A percentile compares a stretch with the other conserved stretches of the same genome.
Evolutionary conservation across 2,329 filamentous ascomycete genomes (phyloP).

Genomic region (Fusarium dlaminii): DNA sequence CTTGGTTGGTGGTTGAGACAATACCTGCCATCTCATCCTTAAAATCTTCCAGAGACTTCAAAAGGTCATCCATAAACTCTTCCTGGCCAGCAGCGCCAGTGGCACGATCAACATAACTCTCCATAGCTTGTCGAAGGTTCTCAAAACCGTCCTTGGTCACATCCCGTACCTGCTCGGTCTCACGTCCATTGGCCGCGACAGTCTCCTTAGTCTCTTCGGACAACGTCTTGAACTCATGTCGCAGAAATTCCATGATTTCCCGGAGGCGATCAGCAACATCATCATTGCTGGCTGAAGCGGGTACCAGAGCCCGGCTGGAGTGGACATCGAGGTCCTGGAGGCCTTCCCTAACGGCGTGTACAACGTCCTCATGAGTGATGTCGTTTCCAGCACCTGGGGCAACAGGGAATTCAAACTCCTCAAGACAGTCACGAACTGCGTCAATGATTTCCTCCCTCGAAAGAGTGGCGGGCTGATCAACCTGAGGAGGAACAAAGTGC

Average conservation of each 20-base stretch:
- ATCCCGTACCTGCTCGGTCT: conserved; percentile 89
- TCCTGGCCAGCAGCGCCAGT: conserved; percentile 76
- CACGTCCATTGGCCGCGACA: conserved; percentile 78
- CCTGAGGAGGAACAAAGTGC: conserved; percentile 78
- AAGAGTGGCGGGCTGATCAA: conserved; percentile 74
- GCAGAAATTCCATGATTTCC: conserved; percentile 72
- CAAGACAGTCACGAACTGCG: conserved; percentile 85
- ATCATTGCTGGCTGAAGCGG: conserved; percentile 52
- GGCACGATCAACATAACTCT: conserved; percentile 79
- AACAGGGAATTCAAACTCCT: conserved; percentile 81
- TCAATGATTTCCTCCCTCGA: conserved; percentile 86
- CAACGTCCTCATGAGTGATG: conserved; percentile 68
- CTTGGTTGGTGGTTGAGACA: conserved; percentile 58
- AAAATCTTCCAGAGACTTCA: conserved; percentile 72
- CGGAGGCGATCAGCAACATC: conserved; percentile 66
- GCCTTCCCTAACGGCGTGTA: conserved; percentile 71
- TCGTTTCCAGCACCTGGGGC: conserved; percentile 64
- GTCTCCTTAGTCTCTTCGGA: conserved; percentile 78
- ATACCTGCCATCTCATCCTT: conserved; percentile 73
- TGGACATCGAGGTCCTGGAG: conserved; percentile 62
- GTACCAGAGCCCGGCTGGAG: conserved; percentile 52
- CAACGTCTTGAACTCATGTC: conserved; percentile 66
- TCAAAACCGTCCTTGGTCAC: conserved; percentile 89
- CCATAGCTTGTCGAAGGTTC: conserved; percentile 80
- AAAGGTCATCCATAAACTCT: conserved; percentile 77